phyloP scores from a whole-genome alignment of 257 asterid genomes.

The Solanum dulcamara region DNA sequence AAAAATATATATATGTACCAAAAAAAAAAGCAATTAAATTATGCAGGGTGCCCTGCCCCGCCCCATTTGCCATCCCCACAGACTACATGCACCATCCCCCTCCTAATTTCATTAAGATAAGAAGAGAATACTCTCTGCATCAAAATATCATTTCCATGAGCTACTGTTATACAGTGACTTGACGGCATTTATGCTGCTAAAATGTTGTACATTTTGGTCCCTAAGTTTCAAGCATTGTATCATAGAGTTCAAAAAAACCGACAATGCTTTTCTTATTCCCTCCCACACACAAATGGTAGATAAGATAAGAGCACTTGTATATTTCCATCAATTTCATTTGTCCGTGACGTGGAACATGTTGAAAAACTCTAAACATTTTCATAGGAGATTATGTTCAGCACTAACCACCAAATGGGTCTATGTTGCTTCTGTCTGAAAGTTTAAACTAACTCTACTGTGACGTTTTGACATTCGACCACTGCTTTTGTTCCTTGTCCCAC shows the following conservation, averaged over 20 bases:
- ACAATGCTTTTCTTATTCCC: neutral
- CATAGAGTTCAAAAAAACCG: slow-evolving; percentile 10
- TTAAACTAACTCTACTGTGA: slow-evolving; percentile 9
- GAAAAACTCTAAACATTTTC: neutral
- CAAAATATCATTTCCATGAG: slow-evolving; percentile 22
- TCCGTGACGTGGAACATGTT: neutral
- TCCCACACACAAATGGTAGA: neutral
- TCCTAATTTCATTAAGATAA: neutral
- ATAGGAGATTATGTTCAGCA: neutral
- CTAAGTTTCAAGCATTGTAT: slow-evolving; percentile 14
- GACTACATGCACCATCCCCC: slow-evolving; percentile 31
- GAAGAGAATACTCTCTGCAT: slow-evolving; percentile 43
- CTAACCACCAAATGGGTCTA: slow-evolving; percentile 11
- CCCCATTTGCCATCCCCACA: neutral
- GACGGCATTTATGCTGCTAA: slow-evolving; percentile 1
- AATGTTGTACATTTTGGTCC: slow-evolving; percentile 17
- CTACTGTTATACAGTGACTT: slow-evolving; percentile 15
- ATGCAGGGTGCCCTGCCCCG: neutral
- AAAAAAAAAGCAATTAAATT: neutral
- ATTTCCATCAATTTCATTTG: neutral
- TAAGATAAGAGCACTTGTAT: neutral
- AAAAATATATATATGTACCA: too few relatives aligned
- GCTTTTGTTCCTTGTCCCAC: slow-evolving; percentile 11
- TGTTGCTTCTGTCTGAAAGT: slow-evolving; percentile 4
- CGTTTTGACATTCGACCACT: slow-evolving; percentile 15